Evolutionary conservation across 371 early-diverging fungal species (phyloP), one percentile per base, ranked within the genome.

Genomic region (Blakeslea trispora): DNA sequence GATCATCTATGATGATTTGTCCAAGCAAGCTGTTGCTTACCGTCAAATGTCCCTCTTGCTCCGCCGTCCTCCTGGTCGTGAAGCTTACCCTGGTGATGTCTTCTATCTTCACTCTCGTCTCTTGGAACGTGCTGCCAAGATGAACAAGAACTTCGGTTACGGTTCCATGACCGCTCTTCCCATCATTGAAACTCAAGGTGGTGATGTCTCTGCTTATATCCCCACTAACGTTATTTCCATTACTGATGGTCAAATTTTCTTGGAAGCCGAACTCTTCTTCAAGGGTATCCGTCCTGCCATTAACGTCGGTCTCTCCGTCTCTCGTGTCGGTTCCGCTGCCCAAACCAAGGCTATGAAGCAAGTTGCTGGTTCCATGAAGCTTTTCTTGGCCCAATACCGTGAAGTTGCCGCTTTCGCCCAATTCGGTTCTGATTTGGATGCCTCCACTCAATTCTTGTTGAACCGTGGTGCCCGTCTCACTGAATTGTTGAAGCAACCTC

Each of bases 281-380:
- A 96, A 95, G 91, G 95, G 91, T 90, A 82, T 95, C 62, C 92
- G 96, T 69, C 96, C 96, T 57, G 96, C 96, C 67, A 96, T 96
- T 78, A 96, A 96, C 85, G 96, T 96, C 80, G 97, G 97, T 95
- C 85, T 96, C 52, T 94, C 95, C 74, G 97, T 96, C 72, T 93
- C 94, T 69, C 93, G 97, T 89, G 96, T 96, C 87, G 97, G 97
- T 68, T 94, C 94, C 66, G 94, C 96, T 68, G 97, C 97, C 59
- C 97, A 96, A 84, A 92, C 94, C 81, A 94, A 94, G 87, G 96
- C 97, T 67, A 96, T 96, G 97, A 93, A 93, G 84, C 95, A 96
- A 83, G 96, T 96, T 66, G 96, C 96, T 64, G 97, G 97, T 73
- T 95, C 96, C 72, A 85, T 96, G 68, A 96, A 96, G 88, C 91